These are phyloP conservation scores for Phragmites australis DNA, from an alignment of 176 grass and related monocot species.

Conservation along the genomic window DNA sequence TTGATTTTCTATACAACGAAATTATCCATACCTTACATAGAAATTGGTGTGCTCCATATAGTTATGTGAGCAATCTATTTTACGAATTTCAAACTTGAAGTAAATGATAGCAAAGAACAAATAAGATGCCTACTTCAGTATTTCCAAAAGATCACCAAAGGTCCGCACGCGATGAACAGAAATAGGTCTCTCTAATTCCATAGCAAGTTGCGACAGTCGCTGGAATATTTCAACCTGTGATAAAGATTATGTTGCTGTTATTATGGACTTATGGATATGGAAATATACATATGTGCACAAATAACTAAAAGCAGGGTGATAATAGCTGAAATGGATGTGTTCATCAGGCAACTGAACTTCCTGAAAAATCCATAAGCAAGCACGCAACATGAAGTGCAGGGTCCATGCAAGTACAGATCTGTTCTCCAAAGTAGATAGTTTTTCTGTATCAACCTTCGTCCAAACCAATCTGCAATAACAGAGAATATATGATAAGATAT, in stretches of 20 bases:
- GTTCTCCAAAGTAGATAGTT: conserved; percentile 65
- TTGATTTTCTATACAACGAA: too few relatives aligned
- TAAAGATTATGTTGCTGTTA: conserved; percentile 22
- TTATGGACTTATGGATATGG: conserved; percentile 4
- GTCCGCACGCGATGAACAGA: conserved; percentile 85
- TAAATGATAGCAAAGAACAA: background rate
- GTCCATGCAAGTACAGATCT: conserved; percentile 48
- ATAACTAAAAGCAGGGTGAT: background rate
- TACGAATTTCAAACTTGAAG: conserved; percentile 3
- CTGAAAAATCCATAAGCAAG: background rate
- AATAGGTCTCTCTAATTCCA: conserved; percentile 76
- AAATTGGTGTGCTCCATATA: background rate
- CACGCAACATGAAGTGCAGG: conserved; percentile 16
- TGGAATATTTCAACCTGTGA: conserved; percentile 73
- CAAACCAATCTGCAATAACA: conserved; percentile 68
- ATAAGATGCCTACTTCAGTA: conserved; percentile 57
- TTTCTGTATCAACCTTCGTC: conserved; percentile 84
- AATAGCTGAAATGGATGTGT: conserved; percentile 15
- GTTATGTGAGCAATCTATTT: background rate
- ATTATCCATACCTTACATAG: background rate
- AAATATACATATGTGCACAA: conserved; percentile 17
- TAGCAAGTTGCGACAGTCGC: conserved; percentile 74
- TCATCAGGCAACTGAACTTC: conserved; percentile 23
- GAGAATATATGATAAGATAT: conserved; percentile 1
- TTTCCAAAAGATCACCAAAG: conserved; percentile 81